Evolutionary conservation across 1,284 basidiomycete genomes (phyloP).

Genomic region (Inonotus hispidus): DNA sequence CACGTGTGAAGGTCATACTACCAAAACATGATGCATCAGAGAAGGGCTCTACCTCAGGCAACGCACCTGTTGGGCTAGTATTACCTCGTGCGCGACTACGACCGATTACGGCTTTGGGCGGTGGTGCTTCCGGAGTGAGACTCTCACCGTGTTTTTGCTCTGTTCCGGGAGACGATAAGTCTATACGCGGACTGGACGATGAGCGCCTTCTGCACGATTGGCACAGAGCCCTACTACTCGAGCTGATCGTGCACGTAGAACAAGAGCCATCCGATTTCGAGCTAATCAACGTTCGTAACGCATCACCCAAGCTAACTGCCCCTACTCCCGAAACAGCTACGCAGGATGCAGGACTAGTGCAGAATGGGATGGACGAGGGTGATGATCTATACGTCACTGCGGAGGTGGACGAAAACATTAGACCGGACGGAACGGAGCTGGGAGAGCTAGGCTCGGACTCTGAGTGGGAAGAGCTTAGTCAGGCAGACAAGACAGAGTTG

Average conservation of each 20-base stretch:
- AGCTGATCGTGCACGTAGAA: conserved; percentile 6
- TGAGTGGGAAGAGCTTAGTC: conserved; percentile 14
- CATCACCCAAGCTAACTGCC: not conserved
- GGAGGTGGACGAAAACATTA: not conserved
- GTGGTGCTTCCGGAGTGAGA: not conserved
- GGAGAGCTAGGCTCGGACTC: not conserved
- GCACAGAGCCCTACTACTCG: conserved; percentile 5
- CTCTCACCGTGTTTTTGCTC: conserved; percentile 6
- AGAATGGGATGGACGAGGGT: conserved; percentile 6
- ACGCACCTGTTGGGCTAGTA: conserved; percentile 1
- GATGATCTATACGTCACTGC: conserved; percentile 13
- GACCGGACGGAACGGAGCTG: not conserved
- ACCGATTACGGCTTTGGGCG: not conserved
- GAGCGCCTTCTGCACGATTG: conserved; percentile 6
- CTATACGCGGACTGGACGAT: conserved; percentile 6
- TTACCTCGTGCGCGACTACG: conserved; percentile 6
- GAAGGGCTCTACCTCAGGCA: not conserved
- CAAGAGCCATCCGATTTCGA: not conserved
- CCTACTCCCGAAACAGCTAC: not conserved
- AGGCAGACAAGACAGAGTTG: conserved; percentile 8
- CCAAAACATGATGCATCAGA: not conserved
- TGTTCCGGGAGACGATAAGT: not conserved
- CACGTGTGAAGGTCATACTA: conserved; percentile 9
- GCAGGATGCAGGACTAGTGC: not conserved
- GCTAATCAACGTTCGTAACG: not conserved